A percentile compares a stretch with the other conserved stretches of the same genome.
Conservation (phyloP, 2,329 filamentous ascomycete species). For the Thyridium curvatum region DNA sequence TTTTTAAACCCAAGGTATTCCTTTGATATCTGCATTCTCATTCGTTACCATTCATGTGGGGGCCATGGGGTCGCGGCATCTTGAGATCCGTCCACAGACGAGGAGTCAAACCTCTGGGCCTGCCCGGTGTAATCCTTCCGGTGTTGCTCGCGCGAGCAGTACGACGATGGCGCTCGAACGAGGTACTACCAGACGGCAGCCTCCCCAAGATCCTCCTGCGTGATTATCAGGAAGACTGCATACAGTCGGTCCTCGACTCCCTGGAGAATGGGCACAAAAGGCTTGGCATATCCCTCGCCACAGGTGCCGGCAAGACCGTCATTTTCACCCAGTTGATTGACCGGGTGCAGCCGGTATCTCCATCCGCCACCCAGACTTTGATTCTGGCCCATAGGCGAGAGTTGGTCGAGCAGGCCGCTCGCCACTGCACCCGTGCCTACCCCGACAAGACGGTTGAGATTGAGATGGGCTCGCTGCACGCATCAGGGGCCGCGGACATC, state of each 20-base stretch:
- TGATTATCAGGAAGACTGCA: conserved; percentile 87
- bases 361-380: conserved; percentile 66
- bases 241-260: conserved; percentile 69
- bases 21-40: no score
- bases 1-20: no score
- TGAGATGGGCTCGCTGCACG: conserved; percentile 78
- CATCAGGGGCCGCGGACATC: conserved; percentile 80
- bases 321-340: conserved; percentile 95
- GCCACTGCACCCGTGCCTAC: conserved; percentile 76
- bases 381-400: conserved; percentile 91
- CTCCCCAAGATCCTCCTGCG: conserved; percentile 52
- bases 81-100: no score
- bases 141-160: no score
- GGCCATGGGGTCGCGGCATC: no score
- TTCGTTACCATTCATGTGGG: no score
- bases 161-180: no score
- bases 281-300: conserved; percentile 79
- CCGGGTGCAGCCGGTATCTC: conserved; percentile 53
- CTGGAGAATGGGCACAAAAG: conserved; percentile 68
- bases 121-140: no score
- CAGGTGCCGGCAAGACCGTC: conserved; percentile 86
- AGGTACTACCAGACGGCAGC: no score
- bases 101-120: no score
- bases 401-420: conserved; percentile 87
- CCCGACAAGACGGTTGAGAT: conserved; percentile 78